Conservation (phyloP, 2,329 filamentous ascomycete genomes). For the Colletotrichum siamense region DNA sequence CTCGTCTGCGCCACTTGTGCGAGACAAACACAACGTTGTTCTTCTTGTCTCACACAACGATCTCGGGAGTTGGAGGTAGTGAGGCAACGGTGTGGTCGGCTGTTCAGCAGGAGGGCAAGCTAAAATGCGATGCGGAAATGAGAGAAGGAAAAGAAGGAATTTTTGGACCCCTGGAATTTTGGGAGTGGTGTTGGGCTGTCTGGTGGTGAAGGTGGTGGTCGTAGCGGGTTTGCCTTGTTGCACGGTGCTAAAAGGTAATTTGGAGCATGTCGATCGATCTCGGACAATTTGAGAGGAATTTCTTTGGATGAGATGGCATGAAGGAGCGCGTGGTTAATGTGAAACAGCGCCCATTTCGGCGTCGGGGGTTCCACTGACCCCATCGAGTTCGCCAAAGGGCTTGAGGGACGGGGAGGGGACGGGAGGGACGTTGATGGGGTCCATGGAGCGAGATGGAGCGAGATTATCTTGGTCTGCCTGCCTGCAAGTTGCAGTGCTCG, state of each 20-base stretch:
- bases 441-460: background rate
- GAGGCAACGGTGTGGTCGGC: background rate
- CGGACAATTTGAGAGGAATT: slow-evolving; percentile 17
- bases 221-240: background rate
- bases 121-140: slow-evolving; percentile 1
- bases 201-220: background rate
- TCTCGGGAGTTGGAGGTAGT: background rate
- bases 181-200: background rate
- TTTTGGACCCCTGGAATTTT: background rate
- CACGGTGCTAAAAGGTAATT: background rate
- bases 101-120: background rate
- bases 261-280: slow-evolving; percentile 20
- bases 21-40: background rate
- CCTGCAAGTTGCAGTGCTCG: background rate
- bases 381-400: background rate
- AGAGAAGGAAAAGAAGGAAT: background rate
- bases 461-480: background rate
- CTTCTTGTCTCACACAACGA: background rate
- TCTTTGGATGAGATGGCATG: slow-evolving; percentile 13
- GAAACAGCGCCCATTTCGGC: slow-evolving; percentile 19
- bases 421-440: background rate
- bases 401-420: background rate
- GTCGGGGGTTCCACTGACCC: slow-evolving; percentile 2
- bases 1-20: background rate
- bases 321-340: slow-evolving; percentile 17